Percentiles rank a stretch among this genome's conserved stretches.
Conservation (phyloP, 2,329 filamentous ascomycete genomes). For the Corinectria fuckeliana region DNA sequence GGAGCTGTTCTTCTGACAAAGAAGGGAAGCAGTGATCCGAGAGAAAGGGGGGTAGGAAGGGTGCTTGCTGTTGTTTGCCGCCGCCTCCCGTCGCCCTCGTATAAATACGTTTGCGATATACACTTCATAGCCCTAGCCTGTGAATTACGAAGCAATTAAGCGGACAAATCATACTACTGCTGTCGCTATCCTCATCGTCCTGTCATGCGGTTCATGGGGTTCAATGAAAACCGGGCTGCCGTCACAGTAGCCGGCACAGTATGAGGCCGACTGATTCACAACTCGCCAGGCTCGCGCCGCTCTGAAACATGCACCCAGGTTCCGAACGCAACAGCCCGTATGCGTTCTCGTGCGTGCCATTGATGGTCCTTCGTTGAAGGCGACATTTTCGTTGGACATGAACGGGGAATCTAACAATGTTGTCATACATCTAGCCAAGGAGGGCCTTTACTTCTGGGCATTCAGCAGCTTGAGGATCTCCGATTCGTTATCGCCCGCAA, state of each 20-base stretch:
- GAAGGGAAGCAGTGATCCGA: neutral
- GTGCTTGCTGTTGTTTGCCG: neutral
- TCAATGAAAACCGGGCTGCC: neutral
- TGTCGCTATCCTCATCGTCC: neutral
- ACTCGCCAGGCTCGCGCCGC: neutral
- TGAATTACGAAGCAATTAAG: neutral
- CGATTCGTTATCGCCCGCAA: slow-evolving; percentile 81
- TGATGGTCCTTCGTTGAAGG: neutral
- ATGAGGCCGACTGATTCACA: neutral
- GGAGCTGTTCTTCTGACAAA: neutral
- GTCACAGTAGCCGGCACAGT: neutral
- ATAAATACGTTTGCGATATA: neutral
- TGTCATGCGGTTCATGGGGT: neutral
- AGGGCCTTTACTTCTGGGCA: slow-evolving; percentile 50
- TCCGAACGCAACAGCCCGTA: neutral
- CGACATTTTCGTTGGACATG: slow-evolving; percentile 22
- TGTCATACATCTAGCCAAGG: slow-evolving; percentile 23
- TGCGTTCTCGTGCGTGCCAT: neutral
- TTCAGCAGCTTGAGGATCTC: slow-evolving; percentile 85
- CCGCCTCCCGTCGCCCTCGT: neutral
- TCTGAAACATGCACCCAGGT: neutral
- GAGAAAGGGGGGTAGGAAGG: neutral
- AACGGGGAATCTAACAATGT: slow-evolving; percentile 21
- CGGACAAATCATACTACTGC: neutral
- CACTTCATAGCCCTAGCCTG: neutral